phyloP scores from a whole-genome alignment of 2,329 filamentous ascomycete species.

The Aspergillus sojae region DNA sequence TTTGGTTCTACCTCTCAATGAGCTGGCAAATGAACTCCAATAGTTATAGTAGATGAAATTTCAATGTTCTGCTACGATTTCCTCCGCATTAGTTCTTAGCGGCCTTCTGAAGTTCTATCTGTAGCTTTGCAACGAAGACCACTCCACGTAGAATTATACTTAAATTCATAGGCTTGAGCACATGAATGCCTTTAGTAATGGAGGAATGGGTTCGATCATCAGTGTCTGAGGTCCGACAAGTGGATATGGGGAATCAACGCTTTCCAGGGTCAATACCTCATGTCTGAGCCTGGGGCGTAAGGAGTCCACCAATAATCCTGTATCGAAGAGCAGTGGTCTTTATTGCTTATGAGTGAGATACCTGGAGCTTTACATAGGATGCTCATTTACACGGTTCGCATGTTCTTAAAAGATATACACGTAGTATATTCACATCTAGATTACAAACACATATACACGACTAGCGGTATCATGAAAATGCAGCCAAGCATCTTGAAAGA shows the following conservation, averaged over 20 bases:
- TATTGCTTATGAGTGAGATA: background rate
- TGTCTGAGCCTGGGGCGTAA: background rate
- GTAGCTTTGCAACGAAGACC: background rate
- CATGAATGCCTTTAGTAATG: background rate
- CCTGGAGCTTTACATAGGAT: background rate
- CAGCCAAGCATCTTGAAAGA: background rate
- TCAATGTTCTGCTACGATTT: too few relatives aligned
- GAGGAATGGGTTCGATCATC: background rate
- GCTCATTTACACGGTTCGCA: too few relatives aligned
- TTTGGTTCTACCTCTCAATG: too few relatives aligned
- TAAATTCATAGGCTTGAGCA: background rate
- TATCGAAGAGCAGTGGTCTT: too few relatives aligned
- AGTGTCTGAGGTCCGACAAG: background rate
- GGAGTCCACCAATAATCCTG: background rate
- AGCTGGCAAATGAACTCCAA: too few relatives aligned
- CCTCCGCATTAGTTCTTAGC: too few relatives aligned
- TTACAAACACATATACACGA: background rate
- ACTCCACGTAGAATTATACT: background rate
- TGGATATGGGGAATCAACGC: background rate
- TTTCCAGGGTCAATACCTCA: background rate
- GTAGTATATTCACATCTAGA: background rate
- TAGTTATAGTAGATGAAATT: too few relatives aligned
- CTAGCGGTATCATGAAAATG: background rate
- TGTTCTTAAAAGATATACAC: background rate
- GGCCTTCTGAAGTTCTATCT: too few relatives aligned